Evolutionary conservation across 805 yeast species (phyloP), one percentile per base, ranked within the genome.

Genomic region (Schwanniomyces polymorphus): DNA sequence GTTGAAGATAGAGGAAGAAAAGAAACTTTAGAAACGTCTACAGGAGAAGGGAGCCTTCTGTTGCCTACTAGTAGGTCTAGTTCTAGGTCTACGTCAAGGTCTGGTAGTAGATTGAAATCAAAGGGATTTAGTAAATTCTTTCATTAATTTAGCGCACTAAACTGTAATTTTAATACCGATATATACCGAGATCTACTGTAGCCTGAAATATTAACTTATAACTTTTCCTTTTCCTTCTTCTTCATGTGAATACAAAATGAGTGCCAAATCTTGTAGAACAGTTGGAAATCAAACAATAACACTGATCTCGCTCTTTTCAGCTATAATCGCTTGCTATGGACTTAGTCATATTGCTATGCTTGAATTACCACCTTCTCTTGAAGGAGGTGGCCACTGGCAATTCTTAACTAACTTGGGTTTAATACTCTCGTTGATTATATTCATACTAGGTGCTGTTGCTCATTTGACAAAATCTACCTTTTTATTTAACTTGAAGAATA

Each of bases 351-450:
- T 59, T 34, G 45, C 45, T 16, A 35, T 35, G 5, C 33, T 65
- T 7, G 60, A 58, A 11, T 64, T 86, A 23, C 90, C 91, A 0
- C 68, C 64, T 1, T 68, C 64, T 31, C 63, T 86, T 25, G 68
- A 58, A 1, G 62, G 66, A 18, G 92, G 84, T 0, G 92, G 92
- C 1, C 86, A 80, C 47, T 77, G 76, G 65, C 92, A 87, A 58
- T 87, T 87, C 59, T 69, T 86, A 43, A 87, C 94, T 4, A 86
- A 85, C 58, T 56, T 85, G n/a, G 78, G 86, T 7, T 71, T 85
- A 27, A 57, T 65, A 1, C 57, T 76, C 14, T 76, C 87, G 2
- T 53, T 81, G 8, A 47, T 75, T 38, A 74, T 76, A 49, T 74
- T 71, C 47, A 39, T 57, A 12, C 37, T 75, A 31, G 79, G 79